A percentile compares a stretch with the other conserved stretches of the same genome.
Conservation (phyloP, 495 filamentous ascomycete species). For the Penicillium paradoxum region DNA sequence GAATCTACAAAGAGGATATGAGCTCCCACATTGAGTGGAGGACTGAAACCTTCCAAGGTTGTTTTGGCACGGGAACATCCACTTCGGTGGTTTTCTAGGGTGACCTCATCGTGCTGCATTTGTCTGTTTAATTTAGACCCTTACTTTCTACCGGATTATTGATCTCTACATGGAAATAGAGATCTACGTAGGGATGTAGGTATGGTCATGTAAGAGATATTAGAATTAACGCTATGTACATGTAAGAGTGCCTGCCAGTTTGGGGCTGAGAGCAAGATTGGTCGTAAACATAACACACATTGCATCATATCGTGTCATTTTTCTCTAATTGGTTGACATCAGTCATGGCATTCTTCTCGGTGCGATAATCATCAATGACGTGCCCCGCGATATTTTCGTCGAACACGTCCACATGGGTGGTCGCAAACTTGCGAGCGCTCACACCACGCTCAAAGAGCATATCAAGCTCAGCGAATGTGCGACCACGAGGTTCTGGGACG, state of each 20-base stretch:
- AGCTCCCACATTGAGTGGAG: not conserved
- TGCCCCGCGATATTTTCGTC: slow-evolving; percentile 51
- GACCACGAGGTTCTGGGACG: slow-evolving; percentile 65
- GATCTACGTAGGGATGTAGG: too few relatives aligned
- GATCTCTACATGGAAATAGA: too few relatives aligned
- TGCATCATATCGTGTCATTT: slow-evolving; percentile 18
- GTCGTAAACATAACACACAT: slow-evolving; percentile 17
- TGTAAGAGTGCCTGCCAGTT: not conserved
- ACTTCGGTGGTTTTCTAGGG: too few relatives aligned
- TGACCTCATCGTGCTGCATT: too few relatives aligned
- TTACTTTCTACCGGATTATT: too few relatives aligned
- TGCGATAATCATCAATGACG: slow-evolving; percentile 46
- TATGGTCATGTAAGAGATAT: too few relatives aligned
- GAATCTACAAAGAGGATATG: not conserved
- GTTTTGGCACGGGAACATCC: too few relatives aligned
- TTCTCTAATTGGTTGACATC: slow-evolving; percentile 30
- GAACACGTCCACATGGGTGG: slow-evolving; percentile 63
- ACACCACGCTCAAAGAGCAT: slow-evolving; percentile 62
- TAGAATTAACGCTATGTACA: slow-evolving; percentile 7
- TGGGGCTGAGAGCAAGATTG: not conserved
- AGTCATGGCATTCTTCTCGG: slow-evolving; percentile 23
- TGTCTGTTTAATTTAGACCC: too few relatives aligned
- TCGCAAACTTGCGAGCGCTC: slow-evolving; percentile 63
- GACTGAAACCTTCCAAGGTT: too few relatives aligned
- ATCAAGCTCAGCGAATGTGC: slow-evolving; percentile 71